Evolutionary conservation across 768 basidiomycete species (phyloP).

Genomic region (Pulveroboletus sp.): DNA sequence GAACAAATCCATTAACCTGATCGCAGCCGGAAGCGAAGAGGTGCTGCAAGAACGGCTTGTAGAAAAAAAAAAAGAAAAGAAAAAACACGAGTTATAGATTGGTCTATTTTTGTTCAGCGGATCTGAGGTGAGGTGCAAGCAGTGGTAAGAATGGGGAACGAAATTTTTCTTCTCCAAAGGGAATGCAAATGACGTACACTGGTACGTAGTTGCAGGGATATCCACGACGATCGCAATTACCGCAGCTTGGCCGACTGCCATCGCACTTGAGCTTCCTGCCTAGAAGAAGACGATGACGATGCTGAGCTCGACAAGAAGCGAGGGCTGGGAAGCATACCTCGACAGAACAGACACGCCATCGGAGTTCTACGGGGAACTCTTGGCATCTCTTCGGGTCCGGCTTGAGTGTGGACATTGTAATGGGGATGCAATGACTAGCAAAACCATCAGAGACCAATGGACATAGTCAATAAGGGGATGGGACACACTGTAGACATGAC

Average conservation of each 20-base stretch:
- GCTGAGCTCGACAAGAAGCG: not conserved
- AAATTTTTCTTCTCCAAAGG: slow-evolving; percentile 9
- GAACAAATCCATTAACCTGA: slow-evolving; percentile 20
- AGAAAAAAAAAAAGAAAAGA: not conserved
- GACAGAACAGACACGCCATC: slow-evolving; percentile 76
- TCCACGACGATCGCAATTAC: slow-evolving; percentile 61
- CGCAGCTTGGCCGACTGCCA: slow-evolving; percentile 59
- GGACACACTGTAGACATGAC: slow-evolving; percentile 25
- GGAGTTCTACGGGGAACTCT: slow-evolving; percentile 47
- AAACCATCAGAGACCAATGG: not conserved
- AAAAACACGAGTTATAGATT: not conserved
- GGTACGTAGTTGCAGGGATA: slow-evolving; percentile 60
- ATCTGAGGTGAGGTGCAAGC: slow-evolving; percentile 16
- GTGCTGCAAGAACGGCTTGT: slow-evolving; percentile 10
- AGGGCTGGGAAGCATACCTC: slow-evolving; percentile 40
- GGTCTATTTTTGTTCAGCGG: slow-evolving; percentile 33
- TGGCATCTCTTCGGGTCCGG: slow-evolving; percentile 20
- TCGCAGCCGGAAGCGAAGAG: slow-evolving; percentile 21
- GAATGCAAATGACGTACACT: slow-evolving; percentile 48
- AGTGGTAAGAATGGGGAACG: not conserved
- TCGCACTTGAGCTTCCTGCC: slow-evolving; percentile 76
- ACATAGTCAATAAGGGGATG: not conserved
- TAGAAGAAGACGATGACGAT: slow-evolving; percentile 22
- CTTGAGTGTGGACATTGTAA: slow-evolving; percentile 11
- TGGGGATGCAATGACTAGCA: slow-evolving; percentile 14